Base-by-base conservation (phyloP, 495 filamentous ascomycete species). In the Hypoxylon subgilvum region DNA sequence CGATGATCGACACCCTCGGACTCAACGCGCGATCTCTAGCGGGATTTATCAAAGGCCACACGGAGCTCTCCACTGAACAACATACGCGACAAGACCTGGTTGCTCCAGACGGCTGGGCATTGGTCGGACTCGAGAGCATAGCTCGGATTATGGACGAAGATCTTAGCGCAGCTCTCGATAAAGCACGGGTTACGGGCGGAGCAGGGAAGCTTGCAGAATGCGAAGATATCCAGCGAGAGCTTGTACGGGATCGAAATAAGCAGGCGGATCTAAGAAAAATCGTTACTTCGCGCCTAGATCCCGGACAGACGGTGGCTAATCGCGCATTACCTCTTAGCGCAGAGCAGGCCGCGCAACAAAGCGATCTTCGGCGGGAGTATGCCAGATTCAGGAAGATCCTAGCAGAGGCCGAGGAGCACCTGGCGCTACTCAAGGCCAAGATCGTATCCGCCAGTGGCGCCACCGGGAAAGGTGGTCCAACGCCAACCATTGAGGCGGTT, bases 1-100 rank as follows among this genome's bases (percentile, higher is more conserved):
- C 88, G 9, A 99, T 97, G 94, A 82, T 97, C 21, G 92, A 97
- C 66, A 92, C 89, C 1, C 72, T 97, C 14, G 95, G 92, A 5
- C 79, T 97, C 25, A 97, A 97, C 69, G 85, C 88, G 19, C 85
- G 90, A 3, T 83, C 86, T 8, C 71, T 99, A 19, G 75, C 84
- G 38, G 80, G 83, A 0, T 99, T 90, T 67, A 79, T 90, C 19
- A 75, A 78, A 28, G 86, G 85, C 16, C 88, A 92, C 50, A 75
- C 60, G 0, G 69, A 80, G 23, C 69, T 82, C 25, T 74, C 74
- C 44, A 77, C 84, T 47, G 71, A 67, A 13, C 73, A 76, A 1
- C 79, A 86, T 48, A 68, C 69, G 1, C 72, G 79, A 31, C 74
- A 84, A 36, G 79, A 88, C 51, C 80, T 95, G 9, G 82, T 86